A percentile compares a stretch with the other conserved stretches of the same genome.
phyloP scores from a whole-genome alignment of 1,284 basidiomycete genomes.

The Cutaneotrichosporon daszewskae region DNA sequence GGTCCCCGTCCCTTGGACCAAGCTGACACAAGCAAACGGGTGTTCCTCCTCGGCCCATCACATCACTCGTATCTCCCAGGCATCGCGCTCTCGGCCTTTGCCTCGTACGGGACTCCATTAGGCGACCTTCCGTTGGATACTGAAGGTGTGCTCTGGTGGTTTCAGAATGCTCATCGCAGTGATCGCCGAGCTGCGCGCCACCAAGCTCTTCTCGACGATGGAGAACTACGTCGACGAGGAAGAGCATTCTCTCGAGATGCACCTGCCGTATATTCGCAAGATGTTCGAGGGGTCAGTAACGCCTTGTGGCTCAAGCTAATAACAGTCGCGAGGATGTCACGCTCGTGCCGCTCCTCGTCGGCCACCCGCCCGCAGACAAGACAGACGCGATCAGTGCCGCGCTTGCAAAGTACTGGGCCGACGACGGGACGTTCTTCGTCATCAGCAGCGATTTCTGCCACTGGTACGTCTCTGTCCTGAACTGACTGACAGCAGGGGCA shows the following conservation, averaged over 20 bases:
- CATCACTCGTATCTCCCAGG: slow-evolving; percentile 85
- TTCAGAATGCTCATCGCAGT: slow-evolving; percentile 49
- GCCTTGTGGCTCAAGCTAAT: not conserved
- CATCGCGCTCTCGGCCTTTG: slow-evolving; percentile 76
- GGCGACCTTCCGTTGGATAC: slow-evolving; percentile 74
- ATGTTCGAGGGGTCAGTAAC: slow-evolving; percentile 66
- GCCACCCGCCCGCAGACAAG: slow-evolving; percentile 61
- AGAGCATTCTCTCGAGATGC: slow-evolving; percentile 98
- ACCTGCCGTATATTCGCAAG: slow-evolving; percentile 85
- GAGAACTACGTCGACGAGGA: slow-evolving; percentile 69
- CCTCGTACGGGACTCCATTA: slow-evolving; percentile 75
- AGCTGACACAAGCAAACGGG: slow-evolving; percentile 60
- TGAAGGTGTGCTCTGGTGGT: slow-evolving; percentile 54
- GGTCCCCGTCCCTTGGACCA: not conserved
- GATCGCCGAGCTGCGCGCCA: slow-evolving; percentile 61
- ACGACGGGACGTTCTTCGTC: slow-evolving; percentile 76
- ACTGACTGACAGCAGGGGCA: slow-evolving; percentile 59
- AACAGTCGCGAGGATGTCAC: slow-evolving; percentile 56
- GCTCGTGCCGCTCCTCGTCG: slow-evolving; percentile 88
- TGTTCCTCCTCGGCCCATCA: slow-evolving; percentile 93
- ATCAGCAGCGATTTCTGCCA: slow-evolving; percentile 97
- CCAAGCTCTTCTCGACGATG: slow-evolving; percentile 70
- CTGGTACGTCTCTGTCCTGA: slow-evolving; percentile 57
- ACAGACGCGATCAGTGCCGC: slow-evolving; percentile 63
- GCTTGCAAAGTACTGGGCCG: slow-evolving; percentile 71